A percentile compares a stretch with the other conserved stretches of the same genome.
Evolutionary conservation across 768 basidiomycete genomes (phyloP).

Genomic region (Lactarius indigo): DNA sequence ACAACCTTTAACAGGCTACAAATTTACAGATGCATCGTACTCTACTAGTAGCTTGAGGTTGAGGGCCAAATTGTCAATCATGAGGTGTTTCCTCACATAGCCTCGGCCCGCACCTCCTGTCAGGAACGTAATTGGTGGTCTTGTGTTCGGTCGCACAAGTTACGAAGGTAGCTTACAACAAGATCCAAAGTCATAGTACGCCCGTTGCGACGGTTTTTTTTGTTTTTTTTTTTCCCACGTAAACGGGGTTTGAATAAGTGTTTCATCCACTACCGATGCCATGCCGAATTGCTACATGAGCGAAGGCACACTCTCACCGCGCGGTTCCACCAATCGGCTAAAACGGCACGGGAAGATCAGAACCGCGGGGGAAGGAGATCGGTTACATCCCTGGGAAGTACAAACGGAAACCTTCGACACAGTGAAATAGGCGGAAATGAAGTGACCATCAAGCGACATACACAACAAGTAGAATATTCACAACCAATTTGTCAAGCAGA

Average conservation of each 20-base stretch:
- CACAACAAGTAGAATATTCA: constrained; percentile 70
- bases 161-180: neutral
- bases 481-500: constrained; percentile 67
- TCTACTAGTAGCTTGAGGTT: no score
- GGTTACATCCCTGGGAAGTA: constrained; percentile 1
- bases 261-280: no score
- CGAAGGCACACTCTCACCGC: neutral
- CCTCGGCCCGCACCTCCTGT: no score
- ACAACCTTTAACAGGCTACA: no score
- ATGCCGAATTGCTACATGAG: neutral
- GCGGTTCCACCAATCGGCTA: neutral
- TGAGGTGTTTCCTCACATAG: no score
- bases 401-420: neutral
- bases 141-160: neutral
- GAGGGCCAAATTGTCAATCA: no score
- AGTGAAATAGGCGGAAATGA: neutral
- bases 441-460: constrained; percentile 52
- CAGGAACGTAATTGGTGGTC: neutral
- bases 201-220: neutral
- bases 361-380: neutral
- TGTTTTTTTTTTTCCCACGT: no score
- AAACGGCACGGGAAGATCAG: neutral
- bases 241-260: no score
- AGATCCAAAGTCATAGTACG: neutral
- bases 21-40: no score